phyloP scores from a whole-genome alignment of 139 green algal genomes.

The Picochlorum sp. region DNA sequence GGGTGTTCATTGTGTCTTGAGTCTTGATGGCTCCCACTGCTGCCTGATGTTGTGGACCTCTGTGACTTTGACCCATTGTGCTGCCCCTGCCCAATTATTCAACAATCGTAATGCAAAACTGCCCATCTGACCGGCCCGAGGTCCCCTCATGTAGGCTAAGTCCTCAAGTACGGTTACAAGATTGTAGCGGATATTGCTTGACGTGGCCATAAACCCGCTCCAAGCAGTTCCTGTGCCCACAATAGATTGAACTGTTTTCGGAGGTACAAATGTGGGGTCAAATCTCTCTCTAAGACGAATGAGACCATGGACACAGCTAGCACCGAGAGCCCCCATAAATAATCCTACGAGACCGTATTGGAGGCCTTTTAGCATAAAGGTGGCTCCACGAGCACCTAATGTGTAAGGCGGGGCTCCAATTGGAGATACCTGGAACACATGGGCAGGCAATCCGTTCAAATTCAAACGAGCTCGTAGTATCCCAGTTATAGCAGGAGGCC shows the following conservation, averaged over 20 bases:
- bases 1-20: neutral
- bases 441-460: constrained; percentile 5
- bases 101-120: constrained; percentile 7
- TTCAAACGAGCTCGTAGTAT: neutral
- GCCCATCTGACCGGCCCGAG: neutral
- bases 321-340: constrained; percentile 6
- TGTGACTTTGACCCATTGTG: constrained; percentile 2
- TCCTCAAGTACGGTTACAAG: constrained; percentile 9
- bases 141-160: neutral
- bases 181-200: constrained; percentile 20
- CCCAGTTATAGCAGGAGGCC: neutral
- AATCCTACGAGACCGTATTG: constrained; percentile 17
- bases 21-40: neutral
- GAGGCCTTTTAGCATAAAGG: constrained; percentile 6
- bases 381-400: neutral
- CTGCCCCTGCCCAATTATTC: constrained; percentile 20
- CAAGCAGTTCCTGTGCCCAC: constrained; percentile 9
- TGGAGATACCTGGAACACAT: constrained; percentile 14
- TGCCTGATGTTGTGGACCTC: neutral
- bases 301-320: constrained; percentile 1
- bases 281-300: neutral
- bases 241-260: constrained; percentile 6
- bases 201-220: constrained; percentile 14
- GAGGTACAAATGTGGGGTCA: constrained; percentile 8
- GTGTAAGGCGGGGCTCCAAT: constrained; percentile 2